Evolutionary conservation across 306 rosid genomes (phyloP), one percentile per base, ranked within the genome.

Genomic region (Abrus precatorius): DNA sequence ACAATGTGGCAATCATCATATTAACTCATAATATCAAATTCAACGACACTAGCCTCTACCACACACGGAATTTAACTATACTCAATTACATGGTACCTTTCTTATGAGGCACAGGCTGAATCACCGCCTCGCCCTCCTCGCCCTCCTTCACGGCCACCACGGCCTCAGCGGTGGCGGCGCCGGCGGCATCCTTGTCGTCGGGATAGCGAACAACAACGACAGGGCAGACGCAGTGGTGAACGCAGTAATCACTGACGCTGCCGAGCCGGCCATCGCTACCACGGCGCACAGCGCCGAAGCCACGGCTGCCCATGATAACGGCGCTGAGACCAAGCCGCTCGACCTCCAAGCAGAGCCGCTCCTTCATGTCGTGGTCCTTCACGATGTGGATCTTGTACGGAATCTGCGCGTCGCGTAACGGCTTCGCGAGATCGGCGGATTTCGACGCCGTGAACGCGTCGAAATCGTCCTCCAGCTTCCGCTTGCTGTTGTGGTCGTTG

Each of bases 331-430:
- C 97, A 1, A 95, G 89, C 78, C 99, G 72, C 94, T 93, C 98
- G 2, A 95, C 95, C 82, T 95, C 99, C 73, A 95, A 57, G 72
- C 99, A 95, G 1, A 95, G 84, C 52, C 99, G 73, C 88, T 95
- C 99, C 89, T 86, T 93, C 99, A 93, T 95, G 78, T 95, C 99
- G 52, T 95, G 99, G 41, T 95, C 99, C 88, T 95, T 95, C 69
- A 93, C 99, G 74, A 95, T 95, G 78, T 95, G 99, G 84, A 95
- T 95, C 98, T 95, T 95, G 83, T 52, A 95, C 5, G 97, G 98
- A 87, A 95, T 95, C 92, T 95, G 97, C 27, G 96, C 91, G 13
- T 95, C 99, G n/a, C 71, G 80, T 0, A 95, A 43, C 0, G 99
- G 96, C 59, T 72, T 88, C 0, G 99, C 94, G 1, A 95, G 68